These are phyloP conservation scores for Rhizoclosmatium sp. DNA, from an alignment of 192 early-diverging fungal genomes.

Conservation along the genomic window DNA sequence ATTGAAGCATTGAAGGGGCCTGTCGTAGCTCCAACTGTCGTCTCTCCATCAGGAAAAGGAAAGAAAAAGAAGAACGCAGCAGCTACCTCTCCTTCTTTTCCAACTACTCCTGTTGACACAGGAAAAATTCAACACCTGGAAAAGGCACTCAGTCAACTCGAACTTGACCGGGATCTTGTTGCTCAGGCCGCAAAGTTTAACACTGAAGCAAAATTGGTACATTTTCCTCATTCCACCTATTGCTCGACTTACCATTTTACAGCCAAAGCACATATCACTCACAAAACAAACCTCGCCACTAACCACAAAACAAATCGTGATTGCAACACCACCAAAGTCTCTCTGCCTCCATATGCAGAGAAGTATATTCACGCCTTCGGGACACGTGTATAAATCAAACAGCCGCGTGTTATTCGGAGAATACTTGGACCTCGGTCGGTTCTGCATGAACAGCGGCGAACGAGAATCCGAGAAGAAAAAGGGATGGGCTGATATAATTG, in stretches of 20 bases:
- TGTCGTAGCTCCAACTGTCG: not conserved
- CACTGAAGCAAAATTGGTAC: constrained; percentile 45
- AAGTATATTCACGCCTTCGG: constrained; percentile 78
- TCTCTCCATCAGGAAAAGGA: not conserved
- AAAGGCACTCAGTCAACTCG: not conserved
- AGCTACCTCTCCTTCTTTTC: not conserved
- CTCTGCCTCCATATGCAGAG: constrained; percentile 89
- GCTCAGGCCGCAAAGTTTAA: constrained; percentile 33
- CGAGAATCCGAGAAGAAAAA: constrained; percentile 8
- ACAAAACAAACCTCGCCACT: constrained; percentile 7
- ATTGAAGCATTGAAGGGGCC: not conserved
- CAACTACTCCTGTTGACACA: constrained; percentile 3
- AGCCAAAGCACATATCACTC: constrained; percentile 30
- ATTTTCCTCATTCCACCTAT: not conserved
- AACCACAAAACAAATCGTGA: constrained; percentile 82
- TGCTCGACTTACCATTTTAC: not conserved
- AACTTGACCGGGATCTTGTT: constrained; percentile 23
- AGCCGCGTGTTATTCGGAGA: constrained; percentile 74
- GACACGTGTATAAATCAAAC: constrained; percentile 78
- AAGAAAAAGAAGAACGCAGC: not conserved
- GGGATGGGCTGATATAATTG: constrained; percentile 29
- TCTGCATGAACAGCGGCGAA: constrained; percentile 73
- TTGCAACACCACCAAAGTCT: constrained; percentile 83
- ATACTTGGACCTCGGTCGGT: constrained; percentile 78
- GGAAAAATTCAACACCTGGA: constrained; percentile 21